These are phyloP conservation scores for Funneliformis caledonium DNA, from an alignment of 371 early-diverging fungal genomes.

Conservation along the genomic window DNA sequence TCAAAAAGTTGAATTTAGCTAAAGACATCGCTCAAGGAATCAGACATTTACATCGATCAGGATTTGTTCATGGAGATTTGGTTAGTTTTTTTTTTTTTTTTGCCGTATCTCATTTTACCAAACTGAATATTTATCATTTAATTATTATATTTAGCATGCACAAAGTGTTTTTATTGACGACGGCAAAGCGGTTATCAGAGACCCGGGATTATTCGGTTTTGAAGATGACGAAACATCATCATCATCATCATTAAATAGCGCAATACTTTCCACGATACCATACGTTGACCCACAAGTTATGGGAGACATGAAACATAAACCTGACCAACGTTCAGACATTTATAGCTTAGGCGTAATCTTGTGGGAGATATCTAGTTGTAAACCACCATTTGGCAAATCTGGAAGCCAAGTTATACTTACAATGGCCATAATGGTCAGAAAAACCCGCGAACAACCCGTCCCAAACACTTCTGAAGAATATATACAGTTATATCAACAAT, in stretches of 20 bases:
- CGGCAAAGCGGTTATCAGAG: constrained; percentile 7
- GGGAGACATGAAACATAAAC: background rate
- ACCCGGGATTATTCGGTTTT: background rate
- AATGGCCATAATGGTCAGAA: constrained; percentile 31
- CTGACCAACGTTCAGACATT: constrained; percentile 27
- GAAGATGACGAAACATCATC: background rate
- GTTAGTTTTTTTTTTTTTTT: constrained; percentile 12
- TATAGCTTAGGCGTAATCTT: constrained; percentile 33
- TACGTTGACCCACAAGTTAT: constrained; percentile 24
- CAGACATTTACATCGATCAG: constrained; percentile 3
- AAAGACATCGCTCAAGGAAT: constrained; percentile 18
- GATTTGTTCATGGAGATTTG: constrained; percentile 37
- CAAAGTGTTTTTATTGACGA: constrained; percentile 23
- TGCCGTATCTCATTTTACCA: background rate
- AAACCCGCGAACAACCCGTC: constrained; percentile 45
- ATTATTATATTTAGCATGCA: constrained; percentile 17
- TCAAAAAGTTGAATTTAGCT: background rate
- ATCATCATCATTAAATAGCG: background rate
- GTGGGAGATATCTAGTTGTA: constrained; percentile 33
- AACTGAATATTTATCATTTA: too few species aligned
- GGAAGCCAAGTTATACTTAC: background rate
- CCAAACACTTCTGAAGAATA: constrained; percentile 46
- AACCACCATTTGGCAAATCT: background rate
- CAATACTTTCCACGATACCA: background rate
- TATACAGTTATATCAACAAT: constrained; percentile 43